A percentile compares a stretch with the other conserved stretches of the same genome.
These are phyloP conservation scores for Pulveroboletus sp. DNA, from an alignment of 768 basidiomycete species.

Conservation along the genomic window DNA sequence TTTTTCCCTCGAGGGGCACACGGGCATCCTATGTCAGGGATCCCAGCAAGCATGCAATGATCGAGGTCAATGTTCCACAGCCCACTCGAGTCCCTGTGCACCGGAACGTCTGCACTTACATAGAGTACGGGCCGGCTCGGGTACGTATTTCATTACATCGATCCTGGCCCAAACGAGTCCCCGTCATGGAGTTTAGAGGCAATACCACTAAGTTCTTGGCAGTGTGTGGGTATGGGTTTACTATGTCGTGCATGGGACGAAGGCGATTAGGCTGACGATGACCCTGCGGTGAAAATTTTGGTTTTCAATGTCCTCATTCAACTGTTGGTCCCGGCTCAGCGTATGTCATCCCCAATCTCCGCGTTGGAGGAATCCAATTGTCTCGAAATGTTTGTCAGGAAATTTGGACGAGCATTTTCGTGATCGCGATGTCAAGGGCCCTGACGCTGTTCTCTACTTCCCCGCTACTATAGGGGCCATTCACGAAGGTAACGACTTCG, in stretches of 20 bases:
- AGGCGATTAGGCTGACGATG: too few relatives aligned
- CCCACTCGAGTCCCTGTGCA: constrained; percentile 35
- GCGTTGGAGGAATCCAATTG: constrained; percentile 21
- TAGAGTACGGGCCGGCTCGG: constrained; percentile 47
- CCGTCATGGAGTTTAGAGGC: constrained; percentile 27
- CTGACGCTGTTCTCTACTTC: constrained; percentile 48
- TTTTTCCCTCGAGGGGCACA: constrained; percentile 31
- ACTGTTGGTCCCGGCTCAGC: too few relatives aligned
- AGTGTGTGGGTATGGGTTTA: constrained; percentile 51
- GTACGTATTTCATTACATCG: constrained; percentile 42
- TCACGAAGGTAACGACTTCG: constrained; percentile 44
- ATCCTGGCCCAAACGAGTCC: constrained; percentile 48
- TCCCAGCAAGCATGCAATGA: constrained; percentile 42
- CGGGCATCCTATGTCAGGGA: constrained; percentile 45
- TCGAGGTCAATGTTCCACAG: constrained; percentile 45
- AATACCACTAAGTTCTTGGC: constrained; percentile 35
- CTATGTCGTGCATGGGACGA: constrained; percentile 29
- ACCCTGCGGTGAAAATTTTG: too few relatives aligned
- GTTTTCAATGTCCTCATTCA: too few relatives aligned
- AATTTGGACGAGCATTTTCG: constrained; percentile 45
- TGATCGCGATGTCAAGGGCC: constrained; percentile 33
- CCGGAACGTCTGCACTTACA: constrained; percentile 49
- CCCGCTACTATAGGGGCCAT: constrained; percentile 62
- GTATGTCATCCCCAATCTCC: constrained; percentile 27
- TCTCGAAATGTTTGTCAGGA: constrained; percentile 36